Base-by-base conservation (phyloP, 2,329 filamentous ascomycete genomes). In the Botrytis medusae region DNA sequence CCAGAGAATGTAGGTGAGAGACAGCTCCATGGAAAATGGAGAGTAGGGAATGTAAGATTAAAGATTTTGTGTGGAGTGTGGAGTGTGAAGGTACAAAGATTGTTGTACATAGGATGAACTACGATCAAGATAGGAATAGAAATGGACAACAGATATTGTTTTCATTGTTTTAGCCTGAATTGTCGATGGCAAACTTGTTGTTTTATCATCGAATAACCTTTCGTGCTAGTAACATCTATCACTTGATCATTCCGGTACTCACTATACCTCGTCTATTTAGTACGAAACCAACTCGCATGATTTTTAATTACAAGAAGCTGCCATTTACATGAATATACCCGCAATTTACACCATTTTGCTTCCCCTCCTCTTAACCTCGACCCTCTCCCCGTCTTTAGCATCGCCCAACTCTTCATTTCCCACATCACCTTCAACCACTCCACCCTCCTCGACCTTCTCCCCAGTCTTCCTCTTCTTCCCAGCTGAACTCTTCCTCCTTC, bases 391-490 rank as follows among this genome's bases (percentile, higher is more conserved):
- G 4, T 9, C 20, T 10, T 44, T 3, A 63, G 18, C 61, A 18
- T 29, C 7, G 10, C 10, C n/a, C 37, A 42, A 29, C 1, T 44
- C n/a, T 18, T 42, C 61, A 40, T 61, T 40, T 40, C 34, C 12
- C 7, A 32, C 59, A 34, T 46, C 46, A 34, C 29, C 46, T 46
- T 60, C 44, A 48, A 14, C 25, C 22, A 25, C 34, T 22, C 32
- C 14, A 18, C 4, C 44, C 22, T 4, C 42, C 37, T 37, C 44
- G 3, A 20, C 40, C 5, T 10, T 34, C 29, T 48, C 60, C 34
- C 18, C 59, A 34, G n/a, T 10, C 69, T 71, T 64, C 34, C 69
- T 71, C 34, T 71, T 71, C n/a, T 20, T 57, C 25, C 69, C 46
- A 20, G 12, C 46, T 6, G 40, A 7, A 29, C 34, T n/a, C n/a